A percentile compares a stretch with the other conserved stretches of the same genome.
Conservation (phyloP, 1,284 basidiomycete genomes). For the Cerioporus squamosus region DNA sequence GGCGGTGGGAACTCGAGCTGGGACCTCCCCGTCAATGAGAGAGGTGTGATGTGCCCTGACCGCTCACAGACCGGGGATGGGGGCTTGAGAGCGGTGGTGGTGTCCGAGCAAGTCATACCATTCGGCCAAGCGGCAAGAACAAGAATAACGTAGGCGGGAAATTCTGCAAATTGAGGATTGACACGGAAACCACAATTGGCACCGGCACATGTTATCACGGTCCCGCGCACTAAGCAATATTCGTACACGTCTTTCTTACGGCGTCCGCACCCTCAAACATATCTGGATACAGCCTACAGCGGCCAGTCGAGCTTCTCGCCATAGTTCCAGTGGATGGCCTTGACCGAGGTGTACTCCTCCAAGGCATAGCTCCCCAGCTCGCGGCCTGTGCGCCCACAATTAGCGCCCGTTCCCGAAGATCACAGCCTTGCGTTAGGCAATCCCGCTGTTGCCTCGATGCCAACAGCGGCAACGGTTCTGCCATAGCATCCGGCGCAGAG, state of each 20-base stretch:
- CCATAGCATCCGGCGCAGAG: background rate
- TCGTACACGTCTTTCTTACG: slow-evolving; percentile 15
- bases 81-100: too few species aligned
- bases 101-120: background rate
- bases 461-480: slow-evolving; percentile 9
- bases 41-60: background rate
- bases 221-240: background rate
- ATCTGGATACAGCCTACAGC: slow-evolving; percentile 43
- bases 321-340: slow-evolving; percentile 88
- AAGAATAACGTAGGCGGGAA: background rate
- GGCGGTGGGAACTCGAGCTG: background rate
- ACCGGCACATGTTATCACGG: background rate
- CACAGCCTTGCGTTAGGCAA: slow-evolving; percentile 16
- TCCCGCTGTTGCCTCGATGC: slow-evolving; percentile 21
- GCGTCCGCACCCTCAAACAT: background rate
- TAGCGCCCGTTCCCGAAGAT: slow-evolving; percentile 14
- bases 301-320: slow-evolving; percentile 83
- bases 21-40: background rate
- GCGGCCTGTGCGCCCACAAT: slow-evolving; percentile 54
- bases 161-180: background rate
- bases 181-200: background rate
- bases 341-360: slow-evolving; percentile 84
- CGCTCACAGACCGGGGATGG: too few species aligned
- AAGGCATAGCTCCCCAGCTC: slow-evolving; percentile 91
- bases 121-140: background rate